Base-by-base conservation (phyloP, 257 asterid genomes). In the Primulina tabacum region DNA sequence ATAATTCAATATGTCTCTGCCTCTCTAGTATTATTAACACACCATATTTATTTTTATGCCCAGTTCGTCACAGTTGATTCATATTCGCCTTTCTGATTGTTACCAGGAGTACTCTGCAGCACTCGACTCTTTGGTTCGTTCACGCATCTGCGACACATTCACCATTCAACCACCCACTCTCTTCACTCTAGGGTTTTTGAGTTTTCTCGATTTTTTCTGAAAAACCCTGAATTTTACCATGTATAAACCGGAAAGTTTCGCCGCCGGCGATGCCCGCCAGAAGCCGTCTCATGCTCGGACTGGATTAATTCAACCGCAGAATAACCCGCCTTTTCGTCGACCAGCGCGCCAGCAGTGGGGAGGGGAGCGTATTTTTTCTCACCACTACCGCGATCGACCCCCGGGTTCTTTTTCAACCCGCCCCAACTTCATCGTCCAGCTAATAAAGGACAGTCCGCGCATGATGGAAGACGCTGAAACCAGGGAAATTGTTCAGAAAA, bases 361-460 rank as follows among this genome's bases (percentile, higher is more conserved):
- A 7, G 9, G 52, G 68, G 74, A 64, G 28, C 35, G 68, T 28
- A 80, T 53, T 34, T 60, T 29, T 20, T 29, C 71, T 8, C 78
- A 75, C 2, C 70, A 55, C 24, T 34, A 74, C 76, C 80, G 76
- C 33, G 84, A 85, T 84, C 87, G 83, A 1, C 83, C 86, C 0
- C 81, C 82, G 11, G 75, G 71, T 1, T 68, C 76, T 3, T 34
- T 59, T n/a, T 71, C 52, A 2, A 33, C 58, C 55, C 63, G 53
- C 10, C 81, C 81, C 32, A 92, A 88, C 68, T 92, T 88, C 78
- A 32, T 79, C 21, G 75, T 92, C 30, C 77, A 84, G 68, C 80
- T 92, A 6, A 76, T 80, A 2, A 50, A 62, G 30, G 74, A 75
- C 65, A 34, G 67, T 61, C 71, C 60, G 8, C 58, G 47, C 52